Conservation (phyloP, 148 eudicot species). For the Dianthus caryophyllus region DNA sequence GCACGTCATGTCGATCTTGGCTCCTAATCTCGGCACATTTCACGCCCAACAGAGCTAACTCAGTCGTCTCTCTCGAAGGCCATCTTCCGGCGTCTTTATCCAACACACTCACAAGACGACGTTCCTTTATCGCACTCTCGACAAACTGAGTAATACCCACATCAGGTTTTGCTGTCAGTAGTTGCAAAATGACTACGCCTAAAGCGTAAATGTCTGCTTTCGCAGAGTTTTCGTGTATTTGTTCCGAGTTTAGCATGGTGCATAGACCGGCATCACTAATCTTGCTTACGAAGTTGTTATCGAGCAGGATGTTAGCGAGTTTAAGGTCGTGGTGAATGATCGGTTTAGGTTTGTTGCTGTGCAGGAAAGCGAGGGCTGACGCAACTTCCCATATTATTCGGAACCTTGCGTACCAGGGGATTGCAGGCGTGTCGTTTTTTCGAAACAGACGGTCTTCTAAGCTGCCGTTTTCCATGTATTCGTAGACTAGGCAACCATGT, state of each 20-base stretch:
- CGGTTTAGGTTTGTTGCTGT: slow-evolving; percentile 62
- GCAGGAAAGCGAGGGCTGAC: slow-evolving; percentile 78
- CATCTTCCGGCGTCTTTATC: slow-evolving; percentile 71
- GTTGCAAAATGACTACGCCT: slow-evolving; percentile 69
- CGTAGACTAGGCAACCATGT: slow-evolving; percentile 70
- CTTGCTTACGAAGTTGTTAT: slow-evolving; percentile 73
- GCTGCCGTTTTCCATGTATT: slow-evolving; percentile 88
- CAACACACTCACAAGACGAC: slow-evolving; percentile 38
- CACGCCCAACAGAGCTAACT: slow-evolving; percentile 58
- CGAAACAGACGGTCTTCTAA: slow-evolving; percentile 59
- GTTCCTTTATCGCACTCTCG: slow-evolving; percentile 55
- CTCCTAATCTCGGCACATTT: slow-evolving; percentile 71
- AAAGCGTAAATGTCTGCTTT: slow-evolving; percentile 79
- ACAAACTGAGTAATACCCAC: slow-evolving; percentile 48
- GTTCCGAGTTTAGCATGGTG: slow-evolving; percentile 43
- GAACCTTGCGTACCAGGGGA: slow-evolving; percentile 73
- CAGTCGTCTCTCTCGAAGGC: slow-evolving; percentile 75
- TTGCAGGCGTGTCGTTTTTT: slow-evolving; percentile 49
- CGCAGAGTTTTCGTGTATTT: slow-evolving; percentile 53
- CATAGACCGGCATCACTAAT: slow-evolving; percentile 91
- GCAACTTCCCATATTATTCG: slow-evolving; percentile 91
- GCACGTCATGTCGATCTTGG: slow-evolving; percentile 67
- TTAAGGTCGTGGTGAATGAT: slow-evolving; percentile 77
- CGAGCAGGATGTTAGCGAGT: slow-evolving; percentile 85
- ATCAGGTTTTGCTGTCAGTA: slow-evolving; percentile 69